Conservation (phyloP, 495 filamentous ascomycete genomes). For the Parmelia sp. region DNA sequence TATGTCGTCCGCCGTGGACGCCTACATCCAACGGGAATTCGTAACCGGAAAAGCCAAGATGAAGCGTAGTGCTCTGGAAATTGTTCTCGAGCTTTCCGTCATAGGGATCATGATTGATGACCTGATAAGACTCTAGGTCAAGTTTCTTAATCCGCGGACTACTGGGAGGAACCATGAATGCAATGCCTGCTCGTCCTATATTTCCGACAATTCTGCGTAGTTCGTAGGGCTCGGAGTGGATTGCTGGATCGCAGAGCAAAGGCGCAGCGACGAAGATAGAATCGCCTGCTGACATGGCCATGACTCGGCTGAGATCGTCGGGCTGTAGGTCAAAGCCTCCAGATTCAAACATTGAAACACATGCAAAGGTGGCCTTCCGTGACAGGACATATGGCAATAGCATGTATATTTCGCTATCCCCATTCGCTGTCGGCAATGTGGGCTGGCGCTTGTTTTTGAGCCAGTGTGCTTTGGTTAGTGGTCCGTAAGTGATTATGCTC, state of each 20-base stretch:
- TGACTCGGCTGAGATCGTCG: constrained; percentile 9
- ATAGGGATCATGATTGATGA: constrained; percentile 29
- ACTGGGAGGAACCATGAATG: constrained; percentile 30
- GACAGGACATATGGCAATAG: too few relatives aligned
- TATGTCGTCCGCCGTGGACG: constrained; percentile 23
- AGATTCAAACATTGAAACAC: constrained; percentile 20
- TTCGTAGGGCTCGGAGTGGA: neutral
- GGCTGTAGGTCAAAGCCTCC: constrained; percentile 9
- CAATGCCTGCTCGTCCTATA: constrained; percentile 32
- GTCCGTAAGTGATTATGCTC: too few relatives aligned
- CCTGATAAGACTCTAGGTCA: constrained; percentile 19
- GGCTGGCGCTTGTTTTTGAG: too few relatives aligned
- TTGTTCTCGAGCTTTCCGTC: constrained; percentile 29
- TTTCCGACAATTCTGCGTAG: constrained; percentile 29
- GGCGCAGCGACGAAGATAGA: constrained; percentile 31
- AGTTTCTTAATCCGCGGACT: constrained; percentile 20
- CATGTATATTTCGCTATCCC: too few relatives aligned
- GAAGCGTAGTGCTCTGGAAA: constrained; percentile 35
- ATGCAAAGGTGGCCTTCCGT: too few relatives aligned
- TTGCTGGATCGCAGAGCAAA: constrained; percentile 30
- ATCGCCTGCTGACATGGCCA: constrained; percentile 32
- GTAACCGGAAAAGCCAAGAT: constrained; percentile 37
- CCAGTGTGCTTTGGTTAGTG: too few relatives aligned
- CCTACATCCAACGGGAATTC: constrained; percentile 26
- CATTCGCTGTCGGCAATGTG: too few relatives aligned